Percentiles rank a stretch among this genome's conserved stretches.
These are phyloP conservation scores for Andalucia godoyi DNA, from an alignment of 78 protist species.

Conservation along the genomic window DNA sequence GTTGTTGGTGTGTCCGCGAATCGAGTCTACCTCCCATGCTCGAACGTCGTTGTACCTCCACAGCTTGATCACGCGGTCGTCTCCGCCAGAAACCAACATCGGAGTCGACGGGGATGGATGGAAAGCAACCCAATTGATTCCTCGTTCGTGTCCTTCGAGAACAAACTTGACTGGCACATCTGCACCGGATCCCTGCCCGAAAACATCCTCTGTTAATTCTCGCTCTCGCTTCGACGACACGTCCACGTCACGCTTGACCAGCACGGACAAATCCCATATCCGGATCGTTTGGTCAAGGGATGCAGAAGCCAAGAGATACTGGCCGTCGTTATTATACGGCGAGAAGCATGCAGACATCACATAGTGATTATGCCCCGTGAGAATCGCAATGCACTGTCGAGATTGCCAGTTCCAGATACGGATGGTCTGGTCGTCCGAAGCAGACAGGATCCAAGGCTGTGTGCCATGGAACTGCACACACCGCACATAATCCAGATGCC, in stretches of 20 bases:
- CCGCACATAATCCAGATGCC: slow-evolving; percentile 96
- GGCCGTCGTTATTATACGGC: slow-evolving; percentile 75
- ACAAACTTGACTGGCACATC: slow-evolving; percentile 12
- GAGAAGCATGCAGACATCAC: slow-evolving; percentile 98
- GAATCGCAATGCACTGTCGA: slow-evolving; percentile 72
- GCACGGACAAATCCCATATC: slow-evolving; percentile 93
- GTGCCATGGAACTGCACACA: slow-evolving; percentile 86
- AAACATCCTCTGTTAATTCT: neutral
- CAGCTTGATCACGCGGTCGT: slow-evolving; percentile 87
- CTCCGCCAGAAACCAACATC: slow-evolving; percentile 88
- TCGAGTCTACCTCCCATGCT: slow-evolving; percentile 83
- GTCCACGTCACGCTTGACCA: slow-evolving; percentile 11
- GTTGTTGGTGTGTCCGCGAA: slow-evolving; percentile 86
- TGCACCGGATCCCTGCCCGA: slow-evolving; percentile 14
- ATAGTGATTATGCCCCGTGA: slow-evolving; percentile 98
- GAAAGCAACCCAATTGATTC: slow-evolving; percentile 98
- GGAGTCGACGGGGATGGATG: slow-evolving; percentile 92
- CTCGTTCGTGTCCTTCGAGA: slow-evolving; percentile 64
- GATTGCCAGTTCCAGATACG: slow-evolving; percentile 99
- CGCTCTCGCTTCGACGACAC: neutral
- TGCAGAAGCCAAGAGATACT: slow-evolving; percentile 88
- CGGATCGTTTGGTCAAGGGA: slow-evolving; percentile 96
- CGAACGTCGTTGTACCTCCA: slow-evolving; percentile 79
- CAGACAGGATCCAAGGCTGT: slow-evolving; percentile 90
- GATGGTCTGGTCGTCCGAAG: slow-evolving; percentile 94